These are phyloP conservation scores for Lachancea dasiensis DNA, from an alignment of 805 yeast species.

Conservation along the genomic window DNA sequence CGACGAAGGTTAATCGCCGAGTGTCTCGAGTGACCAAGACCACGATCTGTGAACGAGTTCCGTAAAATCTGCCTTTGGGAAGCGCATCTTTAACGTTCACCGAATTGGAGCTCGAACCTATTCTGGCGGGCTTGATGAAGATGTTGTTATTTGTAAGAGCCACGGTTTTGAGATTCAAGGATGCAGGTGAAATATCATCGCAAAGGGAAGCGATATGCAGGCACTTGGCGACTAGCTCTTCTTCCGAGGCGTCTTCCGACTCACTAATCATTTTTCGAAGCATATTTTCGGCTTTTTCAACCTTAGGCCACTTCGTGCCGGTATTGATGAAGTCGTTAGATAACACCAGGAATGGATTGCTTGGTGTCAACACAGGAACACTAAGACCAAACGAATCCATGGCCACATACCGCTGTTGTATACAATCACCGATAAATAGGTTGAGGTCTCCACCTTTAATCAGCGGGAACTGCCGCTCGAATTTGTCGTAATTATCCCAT, in stretches of 20 bases:
- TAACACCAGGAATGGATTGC: constrained; percentile 18
- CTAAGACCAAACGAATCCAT: constrained; percentile 29
- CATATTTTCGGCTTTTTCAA: constrained; percentile 45
- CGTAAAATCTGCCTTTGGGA: constrained; percentile 58
- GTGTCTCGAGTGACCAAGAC: constrained; percentile 51
- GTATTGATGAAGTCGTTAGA: constrained; percentile 30
- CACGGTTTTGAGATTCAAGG: constrained; percentile 24
- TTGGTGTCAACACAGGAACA: constrained; percentile 26
- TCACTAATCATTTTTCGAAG: constrained; percentile 32
- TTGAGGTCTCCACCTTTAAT: constrained; percentile 30
- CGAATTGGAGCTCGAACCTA: constrained; percentile 28
- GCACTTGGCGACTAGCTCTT: constrained; percentile 42
- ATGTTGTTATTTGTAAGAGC: constrained; percentile 50
- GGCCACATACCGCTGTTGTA: constrained; percentile 17
- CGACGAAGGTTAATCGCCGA: constrained; percentile 48
- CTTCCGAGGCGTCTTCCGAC: constrained; percentile 27
- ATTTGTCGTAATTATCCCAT: constrained; percentile 26
- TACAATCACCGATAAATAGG: constrained; percentile 35
- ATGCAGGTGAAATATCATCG: constrained; percentile 8
- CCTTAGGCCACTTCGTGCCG: constrained; percentile 60
- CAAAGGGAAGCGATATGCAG: constrained; percentile 49
- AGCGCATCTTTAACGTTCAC: constrained; percentile 28
- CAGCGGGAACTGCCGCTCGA: constrained; percentile 16
- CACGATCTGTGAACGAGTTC: constrained; percentile 84
- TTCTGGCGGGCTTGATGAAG: constrained; percentile 62